phyloP scores from a whole-genome alignment of 2,329 filamentous ascomycete species.

The Colletotrichum agaves region DNA sequence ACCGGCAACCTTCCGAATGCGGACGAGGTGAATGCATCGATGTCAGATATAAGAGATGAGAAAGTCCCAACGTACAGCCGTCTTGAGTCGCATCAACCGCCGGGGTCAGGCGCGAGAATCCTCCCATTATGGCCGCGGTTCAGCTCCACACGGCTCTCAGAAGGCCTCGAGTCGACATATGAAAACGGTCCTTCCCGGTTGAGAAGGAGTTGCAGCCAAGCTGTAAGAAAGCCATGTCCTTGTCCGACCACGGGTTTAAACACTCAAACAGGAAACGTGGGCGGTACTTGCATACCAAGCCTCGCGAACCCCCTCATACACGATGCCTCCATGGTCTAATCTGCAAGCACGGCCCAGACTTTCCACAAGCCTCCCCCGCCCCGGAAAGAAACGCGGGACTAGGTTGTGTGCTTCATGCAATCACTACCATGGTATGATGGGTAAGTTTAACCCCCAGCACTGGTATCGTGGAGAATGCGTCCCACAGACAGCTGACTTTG shows the following conservation, averaged over 20 bases:
- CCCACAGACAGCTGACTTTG: too few relatives aligned
- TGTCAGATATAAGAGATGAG: not conserved
- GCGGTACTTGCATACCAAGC: not conserved
- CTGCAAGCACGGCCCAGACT: not conserved
- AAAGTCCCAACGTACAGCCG: constrained; percentile 16
- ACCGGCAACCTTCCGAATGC: constrained; percentile 4
- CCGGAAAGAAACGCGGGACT: not conserved
- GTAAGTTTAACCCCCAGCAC: too few relatives aligned
- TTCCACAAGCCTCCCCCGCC: not conserved
- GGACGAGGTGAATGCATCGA: constrained; percentile 5
- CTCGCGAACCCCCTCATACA: not conserved
- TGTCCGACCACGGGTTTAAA: constrained; percentile 6
- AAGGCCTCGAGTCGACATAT: not conserved
- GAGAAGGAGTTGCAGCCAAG: not conserved
- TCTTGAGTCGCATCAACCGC: constrained; percentile 33
- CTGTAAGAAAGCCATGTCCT: constrained; percentile 13
- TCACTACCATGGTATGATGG: too few relatives aligned
- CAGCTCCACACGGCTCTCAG: constrained; percentile 17
- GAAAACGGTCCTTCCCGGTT: constrained; percentile 15
- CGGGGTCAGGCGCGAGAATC: constrained; percentile 5
- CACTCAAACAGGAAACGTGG: constrained; percentile 24
- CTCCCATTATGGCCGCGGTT: not conserved
- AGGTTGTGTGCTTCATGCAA: constrained; percentile 27
- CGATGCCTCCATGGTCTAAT: not conserved
- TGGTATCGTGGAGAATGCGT: too few relatives aligned